Conservation (phyloP, 148 eudicot species). For the Polygonum maritimum region DNA sequence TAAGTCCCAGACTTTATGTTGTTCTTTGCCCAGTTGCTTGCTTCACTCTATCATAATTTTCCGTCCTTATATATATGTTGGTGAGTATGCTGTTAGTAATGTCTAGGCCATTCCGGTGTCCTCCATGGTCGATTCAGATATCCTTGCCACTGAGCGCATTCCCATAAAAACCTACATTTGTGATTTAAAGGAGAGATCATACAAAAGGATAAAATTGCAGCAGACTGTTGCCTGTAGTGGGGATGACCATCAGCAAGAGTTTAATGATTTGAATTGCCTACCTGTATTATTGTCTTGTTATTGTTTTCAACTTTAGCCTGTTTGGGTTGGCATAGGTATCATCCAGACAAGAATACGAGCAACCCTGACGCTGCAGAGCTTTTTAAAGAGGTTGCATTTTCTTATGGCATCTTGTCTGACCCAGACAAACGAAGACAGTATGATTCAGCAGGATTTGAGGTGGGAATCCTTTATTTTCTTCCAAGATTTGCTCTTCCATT, state of each 20-base stretch:
- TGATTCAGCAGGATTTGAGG: constrained; percentile 93
- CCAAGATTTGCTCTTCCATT: neutral
- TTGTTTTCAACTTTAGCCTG: neutral
- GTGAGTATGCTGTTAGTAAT: neutral
- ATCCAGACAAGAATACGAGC: constrained; percentile 89
- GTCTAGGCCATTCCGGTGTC: neutral
- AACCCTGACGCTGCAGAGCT: constrained; percentile 94
- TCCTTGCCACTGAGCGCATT: neutral
- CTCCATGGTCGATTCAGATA: neutral
- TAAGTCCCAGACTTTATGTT: constrained; percentile 18
- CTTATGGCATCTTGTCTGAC: constrained; percentile 80
- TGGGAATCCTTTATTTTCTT: constrained; percentile 6
- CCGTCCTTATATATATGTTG: neutral
- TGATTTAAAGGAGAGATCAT: neutral
- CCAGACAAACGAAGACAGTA: constrained; percentile 95
- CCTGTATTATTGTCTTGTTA: neutral
- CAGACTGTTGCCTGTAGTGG: neutral
- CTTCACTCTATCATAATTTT: neutral
- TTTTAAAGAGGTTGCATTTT: constrained; percentile 92
- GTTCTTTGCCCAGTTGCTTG: neutral
- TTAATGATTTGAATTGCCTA: neutral
- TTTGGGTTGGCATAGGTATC: constrained; percentile 50
- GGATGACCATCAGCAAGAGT: neutral
- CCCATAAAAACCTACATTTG: neutral
- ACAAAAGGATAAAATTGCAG: neutral